Conservation (phyloP, 106 monocot genomes). For the Phalaenopsis aphrodite region DNA sequence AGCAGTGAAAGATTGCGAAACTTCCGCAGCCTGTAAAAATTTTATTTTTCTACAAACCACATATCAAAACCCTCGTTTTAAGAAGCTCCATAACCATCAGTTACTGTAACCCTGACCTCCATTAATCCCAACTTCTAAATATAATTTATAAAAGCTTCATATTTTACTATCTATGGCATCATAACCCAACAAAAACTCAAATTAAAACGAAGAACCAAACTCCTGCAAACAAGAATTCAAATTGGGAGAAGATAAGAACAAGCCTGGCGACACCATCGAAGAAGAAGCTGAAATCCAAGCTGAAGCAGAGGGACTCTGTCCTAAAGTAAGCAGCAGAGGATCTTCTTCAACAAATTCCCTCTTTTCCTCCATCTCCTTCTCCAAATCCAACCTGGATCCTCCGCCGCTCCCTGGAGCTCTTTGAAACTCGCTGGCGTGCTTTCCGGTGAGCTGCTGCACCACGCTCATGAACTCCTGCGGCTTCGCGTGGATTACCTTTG, state of each 20-base stretch:
- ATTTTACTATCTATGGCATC: background rate
- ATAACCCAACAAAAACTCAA: background rate
- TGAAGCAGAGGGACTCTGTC: background rate
- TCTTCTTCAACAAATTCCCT: background rate
- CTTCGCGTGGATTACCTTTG: constrained; percentile 14
- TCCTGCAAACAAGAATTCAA: constrained; percentile 2
- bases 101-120: too few relatives aligned
- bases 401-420: background rate
- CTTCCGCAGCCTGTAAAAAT: too few relatives aligned
- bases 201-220: constrained; percentile 1
- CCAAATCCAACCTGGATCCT: background rate
- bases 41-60: too few relatives aligned
- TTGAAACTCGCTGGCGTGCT: background rate
- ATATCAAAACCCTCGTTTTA: too few relatives aligned
- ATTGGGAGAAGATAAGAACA: background rate
- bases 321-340: constrained; percentile 6
- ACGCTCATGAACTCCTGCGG: constrained; percentile 16
- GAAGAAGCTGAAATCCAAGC: background rate
- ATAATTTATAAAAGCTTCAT: background rate
- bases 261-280: background rate
- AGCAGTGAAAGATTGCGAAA: too few relatives aligned
- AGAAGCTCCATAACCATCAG: too few relatives aligned
- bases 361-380: constrained; percentile 2
- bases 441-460: constrained; percentile 14
- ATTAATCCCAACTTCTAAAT: background rate